Evolutionary conservation across 805 yeast genomes (phyloP), one percentile per base, ranked within the genome.

Genomic region (Ogataea ganodermae): DNA sequence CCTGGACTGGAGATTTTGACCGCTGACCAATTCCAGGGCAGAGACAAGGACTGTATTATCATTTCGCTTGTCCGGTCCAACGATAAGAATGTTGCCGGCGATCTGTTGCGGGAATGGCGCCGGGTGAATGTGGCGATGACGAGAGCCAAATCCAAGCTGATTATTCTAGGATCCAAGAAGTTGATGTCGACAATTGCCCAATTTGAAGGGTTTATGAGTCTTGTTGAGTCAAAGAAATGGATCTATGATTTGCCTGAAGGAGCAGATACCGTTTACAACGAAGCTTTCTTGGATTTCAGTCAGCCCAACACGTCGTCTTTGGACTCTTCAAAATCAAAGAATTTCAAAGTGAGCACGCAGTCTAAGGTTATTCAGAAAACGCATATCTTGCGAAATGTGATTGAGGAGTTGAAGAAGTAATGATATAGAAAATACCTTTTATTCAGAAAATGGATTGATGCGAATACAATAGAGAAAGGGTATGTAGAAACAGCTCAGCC

Each of bases 121-220:
- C 76, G 99, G 50, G 78, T 94, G 39, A 94, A 94, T 66, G 99
- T 94, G 28, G 95, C 97, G 0, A 84, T 94, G 62, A 94, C 98
- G 0, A 74, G 99, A 52, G 92, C 99, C 0, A 83, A 80, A 61
- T 77, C 86, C 17, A 94, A 94, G 65, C 74, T 95, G 35, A 78
- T 94, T 13, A 80, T 94, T 14, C 69, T 94, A 30, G 99, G 99
- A 0, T 88, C 96, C 1, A 74, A 73, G 45, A 68, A 70, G 8
- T 86, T 96, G 0, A 67, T 89, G 53, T 65, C 70, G 23, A 70
- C 69, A 21, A 75, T 76, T 33, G 72, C 71, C 3, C 76, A 82
- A 9, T 72, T 86, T 40, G 74, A 75, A 43, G 78, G 77, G 10
- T 86, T 90, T 55, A 73, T 89, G 63, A 69, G 74, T 2, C 65